Evolutionary conservation across 176 grass and related monocot genomes (phyloP), one percentile per base, ranked within the genome.

Genomic region (Phoenix roebelenii): DNA sequence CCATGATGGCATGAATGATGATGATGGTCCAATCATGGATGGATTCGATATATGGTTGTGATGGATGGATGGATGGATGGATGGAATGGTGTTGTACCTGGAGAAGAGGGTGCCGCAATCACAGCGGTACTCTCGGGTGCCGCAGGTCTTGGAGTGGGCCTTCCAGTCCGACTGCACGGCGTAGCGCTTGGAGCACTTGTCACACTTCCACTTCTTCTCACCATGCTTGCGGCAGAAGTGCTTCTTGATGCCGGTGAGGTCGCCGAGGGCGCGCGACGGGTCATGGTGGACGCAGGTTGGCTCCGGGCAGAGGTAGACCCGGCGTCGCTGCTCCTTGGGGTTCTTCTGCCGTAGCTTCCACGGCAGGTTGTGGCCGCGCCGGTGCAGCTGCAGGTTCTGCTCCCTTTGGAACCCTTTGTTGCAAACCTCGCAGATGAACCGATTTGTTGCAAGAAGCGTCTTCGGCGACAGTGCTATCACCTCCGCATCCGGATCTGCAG

Each of bases 121-220:
- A 68, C 94, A 98, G 25, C 94, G 94, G 77, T 98, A 98, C 79
- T 98, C 94, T 51, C 94, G 76, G 0, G 94, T 98, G 52, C 94
- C 94, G 72, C 94, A 98, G 67, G 88, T 98, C 76, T 98, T 98
- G 52, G 94, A 85, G 73, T 98, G 94, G 1, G 94, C 94, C 88
- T 98, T 98, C 94, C 94, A 98, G 74, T 98, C 93, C 3, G 87
- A 92, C 81, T 98, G 93, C 20, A 98, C 93, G 15, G 93, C 93
- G 61, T 98, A 98, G 73, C 88, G 85, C 73, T 98, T 98, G 66
- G 79, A 80, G 84, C 93, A 98, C 87, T 98, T 98, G 67, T 92
- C 93, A 59, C 93, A 98, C 72, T 91, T 91, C 93, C 93, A 98
- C 84, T 98, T 98, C 84, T 98, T 98, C 84, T 98, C 93, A 52